Evolutionary conservation across 164 flowering plant species (phyloP).

Genomic region (Magnolia changhungtana): DNA sequence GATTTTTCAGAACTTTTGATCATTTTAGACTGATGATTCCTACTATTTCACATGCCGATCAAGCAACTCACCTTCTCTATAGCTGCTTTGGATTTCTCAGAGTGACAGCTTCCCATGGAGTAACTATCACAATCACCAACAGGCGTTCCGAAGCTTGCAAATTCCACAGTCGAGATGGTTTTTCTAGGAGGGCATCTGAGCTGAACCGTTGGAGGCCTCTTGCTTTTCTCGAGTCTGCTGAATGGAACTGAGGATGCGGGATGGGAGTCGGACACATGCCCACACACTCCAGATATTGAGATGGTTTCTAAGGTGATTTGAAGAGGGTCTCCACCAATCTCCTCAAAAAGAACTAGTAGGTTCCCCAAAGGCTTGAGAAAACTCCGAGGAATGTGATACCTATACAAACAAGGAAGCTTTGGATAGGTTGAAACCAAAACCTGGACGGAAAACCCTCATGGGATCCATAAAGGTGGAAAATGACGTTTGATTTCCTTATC

Average conservation of each 20-base stretch:
- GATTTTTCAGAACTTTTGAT: too few relatives aligned
- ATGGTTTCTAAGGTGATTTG: constrained; percentile 48
- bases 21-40: neutral
- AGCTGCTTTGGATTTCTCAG: constrained; percentile 30
- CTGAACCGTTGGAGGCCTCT: constrained; percentile 28
- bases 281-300: constrained; percentile 35
- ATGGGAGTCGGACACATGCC: constrained; percentile 32
- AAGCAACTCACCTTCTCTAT: constrained; percentile 43
- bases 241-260: constrained; percentile 25
- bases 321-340: constrained; percentile 58
- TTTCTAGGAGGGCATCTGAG: constrained; percentile 42
- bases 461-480: too few relatives aligned
- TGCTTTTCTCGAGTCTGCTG: neutral
- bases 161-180: constrained; percentile 40
- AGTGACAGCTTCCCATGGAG: constrained; percentile 51
- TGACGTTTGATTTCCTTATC: too few relatives aligned
- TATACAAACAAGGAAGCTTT: constrained; percentile 8
- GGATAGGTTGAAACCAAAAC: too few relatives aligned
- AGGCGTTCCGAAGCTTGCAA: constrained; percentile 71
- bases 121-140: constrained; percentile 41
- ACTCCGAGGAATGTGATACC: constrained; percentile 77
- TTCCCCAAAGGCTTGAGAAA: constrained; percentile 61
- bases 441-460: too few relatives aligned
- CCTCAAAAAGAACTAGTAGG: constrained; percentile 65
- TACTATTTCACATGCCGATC: neutral